Base-by-base conservation (phyloP, 2,329 filamentous ascomycete genomes). In the Penicillium sp. region DNA sequence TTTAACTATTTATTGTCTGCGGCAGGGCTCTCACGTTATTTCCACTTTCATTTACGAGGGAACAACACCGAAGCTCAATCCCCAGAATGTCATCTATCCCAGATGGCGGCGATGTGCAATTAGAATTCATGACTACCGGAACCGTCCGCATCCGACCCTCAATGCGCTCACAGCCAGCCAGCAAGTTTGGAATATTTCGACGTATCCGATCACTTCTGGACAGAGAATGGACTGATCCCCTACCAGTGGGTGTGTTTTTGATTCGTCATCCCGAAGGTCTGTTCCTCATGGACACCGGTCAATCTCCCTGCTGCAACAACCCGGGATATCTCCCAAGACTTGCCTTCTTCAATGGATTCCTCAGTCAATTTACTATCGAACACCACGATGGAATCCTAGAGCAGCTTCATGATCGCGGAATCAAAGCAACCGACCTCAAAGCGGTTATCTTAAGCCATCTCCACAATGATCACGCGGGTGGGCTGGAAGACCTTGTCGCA, bases 251-350 rank as follows among this genome's bases (percentile, higher is more conserved):
- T 16, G 56, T 57, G 5, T 65, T 64, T 39, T 53, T 67, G 1
- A 63, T 67, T 39, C 54, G 48, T 5, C 65, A 66, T 38, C 64
- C 62, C 5, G 60, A 63, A 48, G 65, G 64, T 14, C 45, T 53
- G 11, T 63, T 66, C 31, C 60, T 67, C 14, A 66, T 62, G 49
- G 65, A 67, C 48, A 62, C 65, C 1, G 64, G 65, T n/a, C 50
- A 65, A 53, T 66, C 64, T 24, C 59, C 58, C 9, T 52, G 55
- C 16, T 61, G 61, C 46, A 67, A 61, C 39, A 41, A 58, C 39
- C 29, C 53, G 1, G 56, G 60, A 9, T 67, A 64, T 51, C 61
- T 67, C 36, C 61, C 64, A 6, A 44, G 44, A n/a, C 53, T 59
- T 44, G 58, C 54, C 38, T 13, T 53, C 16, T 38, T 53, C 38